A percentile compares a stretch with the other conserved stretches of the same genome.
Evolutionary conservation across 2,329 filamentous ascomycete genomes (phyloP).

Genomic region (Hymenoscyphus infarciens): DNA sequence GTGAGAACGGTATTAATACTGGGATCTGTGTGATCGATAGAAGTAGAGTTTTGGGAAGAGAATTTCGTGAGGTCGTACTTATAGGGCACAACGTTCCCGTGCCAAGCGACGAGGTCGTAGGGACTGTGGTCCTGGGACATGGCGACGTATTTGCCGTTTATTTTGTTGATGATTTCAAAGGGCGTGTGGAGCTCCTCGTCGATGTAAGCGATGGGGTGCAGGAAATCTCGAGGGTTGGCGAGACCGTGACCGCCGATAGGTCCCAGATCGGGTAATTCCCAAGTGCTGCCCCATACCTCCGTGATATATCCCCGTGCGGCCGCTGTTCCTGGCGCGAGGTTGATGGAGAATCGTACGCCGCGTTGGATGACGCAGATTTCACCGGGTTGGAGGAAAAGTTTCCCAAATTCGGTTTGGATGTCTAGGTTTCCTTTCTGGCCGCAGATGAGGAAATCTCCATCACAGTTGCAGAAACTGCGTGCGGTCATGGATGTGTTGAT

Average conservation of each 20-base stretch:
- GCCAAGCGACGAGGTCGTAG: conserved; percentile 76
- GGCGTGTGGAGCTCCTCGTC: conserved; percentile 48
- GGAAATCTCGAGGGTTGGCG: conserved; percentile 62
- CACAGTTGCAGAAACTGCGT: conserved; percentile 49
- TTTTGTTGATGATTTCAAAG: conserved; percentile 58
- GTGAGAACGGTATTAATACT: conserved; percentile 64
- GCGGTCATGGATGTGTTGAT: conserved; percentile 45
- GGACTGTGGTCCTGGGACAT: conserved; percentile 66
- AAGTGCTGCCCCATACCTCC: conserved; percentile 62
- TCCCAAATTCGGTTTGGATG: conserved; percentile 56
- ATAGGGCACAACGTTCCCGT: conserved; percentile 66
- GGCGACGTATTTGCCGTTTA: conserved; percentile 60
- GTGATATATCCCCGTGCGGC: conserved; percentile 58
- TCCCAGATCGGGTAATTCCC: conserved; percentile 60
- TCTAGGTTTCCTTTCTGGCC: conserved; percentile 53
- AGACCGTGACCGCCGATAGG: conserved; percentile 62
- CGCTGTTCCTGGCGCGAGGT: conserved; percentile 47
- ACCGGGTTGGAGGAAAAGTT: conserved; percentile 56
- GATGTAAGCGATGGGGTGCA: conserved; percentile 53
- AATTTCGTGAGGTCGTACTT: conserved; percentile 52
- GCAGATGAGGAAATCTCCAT: conserved; percentile 63
- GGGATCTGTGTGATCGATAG: conserved; percentile 63
- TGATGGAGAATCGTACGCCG: conserved; percentile 59
- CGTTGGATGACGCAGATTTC: conserved; percentile 63
- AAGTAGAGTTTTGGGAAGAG: conserved; percentile 55